A percentile compares a stretch with the other conserved stretches of the same genome.
These are phyloP conservation scores for Zygosaccharomyces sapae DNA, from an alignment of 1,139 yeast genomes.

Conservation along the genomic window DNA sequence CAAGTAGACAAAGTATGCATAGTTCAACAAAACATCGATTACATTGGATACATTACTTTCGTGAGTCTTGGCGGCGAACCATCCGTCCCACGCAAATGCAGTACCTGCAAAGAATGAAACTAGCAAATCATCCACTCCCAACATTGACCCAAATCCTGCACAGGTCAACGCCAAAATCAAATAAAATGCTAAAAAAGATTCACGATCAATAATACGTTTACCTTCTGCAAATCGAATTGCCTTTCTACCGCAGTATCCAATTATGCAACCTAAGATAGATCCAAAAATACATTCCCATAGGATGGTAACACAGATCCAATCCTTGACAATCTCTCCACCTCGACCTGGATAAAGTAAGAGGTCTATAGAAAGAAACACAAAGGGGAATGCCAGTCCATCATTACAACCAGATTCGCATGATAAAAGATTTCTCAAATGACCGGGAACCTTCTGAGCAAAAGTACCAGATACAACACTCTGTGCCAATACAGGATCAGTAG, in stretches of 20 bases:
- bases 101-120: slow-evolving; percentile 96
- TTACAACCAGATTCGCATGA: slow-evolving; percentile 96
- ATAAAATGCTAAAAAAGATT: slow-evolving; percentile 87
- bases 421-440: slow-evolving; percentile 82
- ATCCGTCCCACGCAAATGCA: slow-evolving; percentile 96
- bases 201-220: slow-evolving; percentile 77
- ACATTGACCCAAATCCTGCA: slow-evolving; percentile 88
- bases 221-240: slow-evolving; percentile 71
- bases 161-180: slow-evolving; percentile 80
- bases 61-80: slow-evolving; percentile 82
- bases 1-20: slow-evolving; percentile 86
- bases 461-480: slow-evolving; percentile 99
- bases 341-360: slow-evolving; percentile 64
- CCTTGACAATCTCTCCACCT: slow-evolving; percentile 61
- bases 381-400: slow-evolving; percentile 98
- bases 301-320: slow-evolving; percentile 78
- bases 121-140: slow-evolving; percentile 88
- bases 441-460: slow-evolving; percentile 95
- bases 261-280: slow-evolving; percentile 63
- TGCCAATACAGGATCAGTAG: slow-evolving; percentile 96
- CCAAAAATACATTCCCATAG: slow-evolving; percentile 89
- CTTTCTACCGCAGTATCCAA: slow-evolving; percentile 67
- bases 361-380: slow-evolving; percentile 70
- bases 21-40: slow-evolving; percentile 75
- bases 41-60: slow-evolving; percentile 92